phyloP scores from a whole-genome alignment of 2,329 filamentous ascomycete species.

The Aspergillus tanneri region DNA sequence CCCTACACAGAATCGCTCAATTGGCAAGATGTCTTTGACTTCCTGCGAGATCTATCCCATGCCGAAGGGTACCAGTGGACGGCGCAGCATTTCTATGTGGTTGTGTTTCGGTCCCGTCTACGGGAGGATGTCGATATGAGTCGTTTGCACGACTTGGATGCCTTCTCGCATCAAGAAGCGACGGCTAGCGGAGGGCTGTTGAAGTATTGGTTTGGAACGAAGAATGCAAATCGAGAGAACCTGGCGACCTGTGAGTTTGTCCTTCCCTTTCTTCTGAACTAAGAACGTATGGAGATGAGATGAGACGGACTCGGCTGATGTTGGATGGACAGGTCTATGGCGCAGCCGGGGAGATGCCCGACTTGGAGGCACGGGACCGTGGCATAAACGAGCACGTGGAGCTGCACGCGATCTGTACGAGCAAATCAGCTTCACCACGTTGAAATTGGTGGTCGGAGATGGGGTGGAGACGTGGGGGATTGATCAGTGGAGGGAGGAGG shows the following conservation, averaged over 20 bases:
- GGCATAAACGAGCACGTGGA: constrained; percentile 54
- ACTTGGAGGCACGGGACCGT: constrained; percentile 58
- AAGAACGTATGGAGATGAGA: too few relatives aligned
- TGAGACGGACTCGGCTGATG: not conserved
- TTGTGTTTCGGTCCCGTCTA: constrained; percentile 76
- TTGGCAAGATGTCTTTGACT: constrained; percentile 63
- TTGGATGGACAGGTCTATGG: constrained; percentile 58
- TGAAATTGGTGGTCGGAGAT: constrained; percentile 65
- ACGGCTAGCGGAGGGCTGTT: constrained; percentile 75
- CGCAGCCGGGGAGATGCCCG: constrained; percentile 60
- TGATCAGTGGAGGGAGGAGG: constrained; percentile 51
- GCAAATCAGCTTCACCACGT: constrained; percentile 67
- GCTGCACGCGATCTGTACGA: constrained; percentile 53
- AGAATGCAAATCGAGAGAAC: constrained; percentile 69
- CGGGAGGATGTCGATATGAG: constrained; percentile 65
- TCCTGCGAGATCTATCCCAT: constrained; percentile 55
- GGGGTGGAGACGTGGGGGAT: constrained; percentile 64
- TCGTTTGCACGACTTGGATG: constrained; percentile 70
- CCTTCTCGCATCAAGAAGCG: constrained; percentile 76
- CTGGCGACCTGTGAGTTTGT: constrained; percentile 69
- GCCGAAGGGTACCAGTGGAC: constrained; percentile 57
- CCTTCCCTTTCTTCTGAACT: not conserved
- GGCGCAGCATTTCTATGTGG: constrained; percentile 71
- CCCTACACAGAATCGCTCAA: constrained; percentile 75
- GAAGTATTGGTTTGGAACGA: constrained; percentile 89